Evolutionary conservation across 352 stramenopile species (phyloP).

Genomic region (Phytopythium aichiense): DNA sequence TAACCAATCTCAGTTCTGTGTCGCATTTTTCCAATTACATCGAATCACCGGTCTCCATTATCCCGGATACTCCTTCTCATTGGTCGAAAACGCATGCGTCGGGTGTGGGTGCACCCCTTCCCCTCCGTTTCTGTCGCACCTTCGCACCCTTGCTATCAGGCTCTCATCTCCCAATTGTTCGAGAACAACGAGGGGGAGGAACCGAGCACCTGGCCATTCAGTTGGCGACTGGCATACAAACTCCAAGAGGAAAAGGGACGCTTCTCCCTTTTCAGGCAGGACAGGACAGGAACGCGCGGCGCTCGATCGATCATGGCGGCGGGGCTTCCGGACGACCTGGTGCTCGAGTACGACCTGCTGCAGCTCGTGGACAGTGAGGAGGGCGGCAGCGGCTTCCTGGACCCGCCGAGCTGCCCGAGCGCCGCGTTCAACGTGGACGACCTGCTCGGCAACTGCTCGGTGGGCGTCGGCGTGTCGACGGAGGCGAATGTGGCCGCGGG

Average conservation of each 20-base stretch:
- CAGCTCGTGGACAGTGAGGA: slow-evolving; percentile 33
- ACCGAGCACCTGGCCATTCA: background rate
- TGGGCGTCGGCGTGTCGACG: slow-evolving; percentile 25
- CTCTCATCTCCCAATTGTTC: slow-evolving; percentile 10
- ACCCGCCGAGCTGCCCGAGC: slow-evolving; percentile 10
- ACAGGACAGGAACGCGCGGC: no score
- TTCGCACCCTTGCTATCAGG: background rate
- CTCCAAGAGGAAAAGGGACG: background rate
- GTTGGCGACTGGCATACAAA: background rate
- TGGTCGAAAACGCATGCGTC: background rate
- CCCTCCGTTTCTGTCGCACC: background rate
- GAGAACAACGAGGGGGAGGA: slow-evolving; percentile 2
- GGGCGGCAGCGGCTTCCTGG: slow-evolving; percentile 11
- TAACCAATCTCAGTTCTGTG: background rate
- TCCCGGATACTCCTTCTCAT: background rate
- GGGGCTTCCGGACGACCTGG: slow-evolving; percentile 27
- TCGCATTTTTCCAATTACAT: background rate
- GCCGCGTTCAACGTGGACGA: slow-evolving; percentile 22
- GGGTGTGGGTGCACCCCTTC: background rate
- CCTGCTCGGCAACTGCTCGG: slow-evolving; percentile 23
- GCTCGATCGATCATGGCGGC: slow-evolving; percentile 19
- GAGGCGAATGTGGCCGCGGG: background rate
- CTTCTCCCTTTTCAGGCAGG: no score
- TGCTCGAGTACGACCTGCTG: slow-evolving; percentile 43
- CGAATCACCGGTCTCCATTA: background rate